Percentiles rank a stretch among this genome's conserved stretches.
Evolutionary conservation across 345 rosid species (phyloP).

Genomic region (Cochlearia excelsa): DNA sequence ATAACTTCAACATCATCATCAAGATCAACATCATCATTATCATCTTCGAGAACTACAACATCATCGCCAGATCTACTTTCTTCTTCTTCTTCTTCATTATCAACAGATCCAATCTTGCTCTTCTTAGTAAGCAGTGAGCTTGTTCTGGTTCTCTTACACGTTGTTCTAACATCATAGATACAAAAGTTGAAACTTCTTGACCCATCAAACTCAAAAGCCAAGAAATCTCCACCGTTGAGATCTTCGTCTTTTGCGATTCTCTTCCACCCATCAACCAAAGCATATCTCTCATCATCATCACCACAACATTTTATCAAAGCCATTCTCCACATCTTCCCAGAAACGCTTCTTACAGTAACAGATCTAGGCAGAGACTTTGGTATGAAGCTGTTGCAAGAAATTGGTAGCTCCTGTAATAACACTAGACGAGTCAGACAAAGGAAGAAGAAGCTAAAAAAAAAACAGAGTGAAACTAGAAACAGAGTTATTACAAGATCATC

Average conservation of each 20-base stretch:
- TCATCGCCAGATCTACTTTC: background rate
- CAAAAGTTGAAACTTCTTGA: constrained; percentile 4
- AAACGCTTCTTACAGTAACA: constrained; percentile 12
- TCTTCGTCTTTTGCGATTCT: background rate
- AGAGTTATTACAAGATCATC: constrained; percentile 20
- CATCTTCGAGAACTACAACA: background rate
- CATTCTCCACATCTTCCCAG: constrained; percentile 5
- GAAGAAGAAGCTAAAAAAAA: background rate
- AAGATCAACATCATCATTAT: background rate
- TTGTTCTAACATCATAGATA: background rate
- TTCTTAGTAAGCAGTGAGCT: background rate
- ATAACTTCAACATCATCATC: background rate
- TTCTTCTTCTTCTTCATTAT: background rate
- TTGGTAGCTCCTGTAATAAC: constrained; percentile 14
- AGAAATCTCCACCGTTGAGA: constrained; percentile 3
- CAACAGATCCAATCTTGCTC: background rate
- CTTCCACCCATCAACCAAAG: constrained; percentile 24
- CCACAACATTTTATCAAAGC: constrained; percentile 13
- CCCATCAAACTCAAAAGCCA: constrained; percentile 23
- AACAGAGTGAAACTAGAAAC: constrained; percentile 2
- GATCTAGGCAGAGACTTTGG: background rate
- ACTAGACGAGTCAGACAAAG: background rate
- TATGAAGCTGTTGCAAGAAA: background rate
- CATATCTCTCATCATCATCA: background rate
- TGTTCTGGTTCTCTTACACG: background rate